Conservation (phyloP, 1,284 basidiomycete species). For the Ustilago lituana region DNA sequence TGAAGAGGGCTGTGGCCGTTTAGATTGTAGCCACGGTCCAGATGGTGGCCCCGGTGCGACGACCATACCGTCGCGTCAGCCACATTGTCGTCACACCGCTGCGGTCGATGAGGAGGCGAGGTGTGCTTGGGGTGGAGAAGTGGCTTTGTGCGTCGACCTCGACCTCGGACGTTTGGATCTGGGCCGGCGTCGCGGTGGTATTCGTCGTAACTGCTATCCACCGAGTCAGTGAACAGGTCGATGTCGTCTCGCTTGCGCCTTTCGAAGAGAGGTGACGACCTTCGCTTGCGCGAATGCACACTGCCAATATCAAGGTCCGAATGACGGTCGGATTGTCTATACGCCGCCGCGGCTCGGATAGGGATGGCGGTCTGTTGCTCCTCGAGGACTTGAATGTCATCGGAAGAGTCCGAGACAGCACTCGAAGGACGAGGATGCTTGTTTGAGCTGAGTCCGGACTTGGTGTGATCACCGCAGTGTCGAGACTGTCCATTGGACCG, state of each 20-base stretch:
- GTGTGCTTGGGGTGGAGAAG: slow-evolving; percentile 12
- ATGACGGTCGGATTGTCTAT: slow-evolving; percentile 20
- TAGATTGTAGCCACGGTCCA: slow-evolving; percentile 1
- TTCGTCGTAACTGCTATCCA: slow-evolving; percentile 24
- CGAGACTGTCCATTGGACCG: background rate
- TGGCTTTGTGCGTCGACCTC: slow-evolving; percentile 23
- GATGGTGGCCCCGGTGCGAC: slow-evolving; percentile 1
- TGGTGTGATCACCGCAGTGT: background rate
- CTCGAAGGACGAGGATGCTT: background rate
- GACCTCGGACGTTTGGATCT: slow-evolving; percentile 11
- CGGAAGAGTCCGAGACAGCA: slow-evolving; percentile 10
- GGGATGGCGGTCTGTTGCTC: slow-evolving; percentile 32
- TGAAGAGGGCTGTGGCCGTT: background rate
- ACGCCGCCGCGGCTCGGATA: slow-evolving; percentile 10
- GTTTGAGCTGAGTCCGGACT: background rate
- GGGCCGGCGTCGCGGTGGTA: background rate
- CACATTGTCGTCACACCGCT: slow-evolving; percentile 6
- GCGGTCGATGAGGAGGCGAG: slow-evolving; percentile 1
- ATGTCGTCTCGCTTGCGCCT: slow-evolving; percentile 26
- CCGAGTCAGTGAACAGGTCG: slow-evolving; percentile 24
- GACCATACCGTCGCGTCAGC: background rate
- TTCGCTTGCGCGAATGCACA: slow-evolving; percentile 15
- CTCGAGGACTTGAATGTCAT: slow-evolving; percentile 41
- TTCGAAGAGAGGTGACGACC: slow-evolving; percentile 21
- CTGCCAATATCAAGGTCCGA: slow-evolving; percentile 35